Evolutionary conservation across 1,284 basidiomycete species (phyloP).

Genomic region (Ustilago vetiveriae): DNA sequence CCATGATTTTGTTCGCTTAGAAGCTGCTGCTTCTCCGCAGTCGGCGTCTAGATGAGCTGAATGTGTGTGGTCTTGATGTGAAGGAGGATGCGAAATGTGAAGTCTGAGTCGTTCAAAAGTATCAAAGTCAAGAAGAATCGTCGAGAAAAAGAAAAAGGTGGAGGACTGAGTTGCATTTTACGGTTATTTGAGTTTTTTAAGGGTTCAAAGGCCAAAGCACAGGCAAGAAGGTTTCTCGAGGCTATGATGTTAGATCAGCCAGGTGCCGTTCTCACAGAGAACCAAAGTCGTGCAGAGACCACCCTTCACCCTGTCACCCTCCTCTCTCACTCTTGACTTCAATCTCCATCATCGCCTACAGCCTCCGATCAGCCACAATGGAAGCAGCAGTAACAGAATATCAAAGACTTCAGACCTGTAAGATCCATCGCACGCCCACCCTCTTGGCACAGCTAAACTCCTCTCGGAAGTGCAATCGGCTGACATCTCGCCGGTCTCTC

Average conservation of each 20-base stretch:
- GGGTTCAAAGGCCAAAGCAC: no score
- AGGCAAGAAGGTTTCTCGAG: no score
- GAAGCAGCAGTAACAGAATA: constrained; percentile 44
- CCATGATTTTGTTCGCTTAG: background rate
- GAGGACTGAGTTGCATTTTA: background rate
- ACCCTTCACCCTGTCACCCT: background rate
- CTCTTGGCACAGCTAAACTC: background rate
- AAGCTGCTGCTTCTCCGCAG: no score
- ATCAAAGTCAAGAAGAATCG: no score
- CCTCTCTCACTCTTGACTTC: no score
- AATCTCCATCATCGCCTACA: constrained; percentile 2
- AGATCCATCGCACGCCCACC: background rate
- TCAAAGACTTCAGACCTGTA: constrained; percentile 51
- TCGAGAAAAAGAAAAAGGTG: no score
- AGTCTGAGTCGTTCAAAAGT: no score
- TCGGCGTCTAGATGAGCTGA: no score
- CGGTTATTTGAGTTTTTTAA: no score
- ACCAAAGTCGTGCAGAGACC: constrained; percentile 2
- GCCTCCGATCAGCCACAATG: constrained; percentile 25
- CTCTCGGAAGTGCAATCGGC: background rate
- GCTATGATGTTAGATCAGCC: background rate
- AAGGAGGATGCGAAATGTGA: no score
- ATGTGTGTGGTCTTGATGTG: no score
- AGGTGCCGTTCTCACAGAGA: constrained; percentile 6
- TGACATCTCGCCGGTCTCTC: background rate